Base-by-base conservation (phyloP, 352 stramenopile species). In the Paralagenidium karlingii region DNA sequence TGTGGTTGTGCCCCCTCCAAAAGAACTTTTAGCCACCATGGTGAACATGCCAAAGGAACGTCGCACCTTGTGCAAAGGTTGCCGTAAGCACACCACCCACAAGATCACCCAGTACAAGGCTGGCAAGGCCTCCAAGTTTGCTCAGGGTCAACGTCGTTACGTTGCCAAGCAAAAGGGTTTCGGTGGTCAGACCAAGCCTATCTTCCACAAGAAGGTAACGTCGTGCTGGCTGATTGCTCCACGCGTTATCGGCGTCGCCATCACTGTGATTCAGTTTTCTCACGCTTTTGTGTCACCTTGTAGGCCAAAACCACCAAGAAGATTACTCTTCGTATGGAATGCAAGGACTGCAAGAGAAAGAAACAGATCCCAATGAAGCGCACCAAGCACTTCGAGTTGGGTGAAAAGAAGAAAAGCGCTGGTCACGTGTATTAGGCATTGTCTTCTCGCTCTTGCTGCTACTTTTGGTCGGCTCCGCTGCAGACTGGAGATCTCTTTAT, bases 101-200 rank as follows among this genome's bases (percentile, higher is more conserved):
- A 99, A 99, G 83, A 96, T 99, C 38, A 98, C 95, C 37, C 96
- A 99, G 79, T 99, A 99, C 94, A 99, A 99, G 78, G 77, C 95
- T 41, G 96, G 96, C 52, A 99, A 99, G 79, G 96, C 96, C 26
- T 98, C 93, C 47, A 98, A 99, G 81, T 99, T 96, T 70, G 95
- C 96, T 40, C 96, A 99, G 75, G 90, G 74, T 52, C 60, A 68
- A 38, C 92, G 96, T 85, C 94, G 96, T 81, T 99, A 99, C 71
- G 89, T 98, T 59, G 82, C 89, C 45, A 99, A 99, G 87, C 96
- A 99, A 77, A 98, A 97, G 85, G 96, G 96, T 73, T 99, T 98
- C 68, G 96, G 96, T 89, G 96, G 96, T 75, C 96, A 99, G 80
- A 99, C 96, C 55, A 99, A 99, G 91, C 96, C 96, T 51, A 88